phyloP scores from a whole-genome alignment of 73 alveolate species.

The Urostyla sp. region DNA sequence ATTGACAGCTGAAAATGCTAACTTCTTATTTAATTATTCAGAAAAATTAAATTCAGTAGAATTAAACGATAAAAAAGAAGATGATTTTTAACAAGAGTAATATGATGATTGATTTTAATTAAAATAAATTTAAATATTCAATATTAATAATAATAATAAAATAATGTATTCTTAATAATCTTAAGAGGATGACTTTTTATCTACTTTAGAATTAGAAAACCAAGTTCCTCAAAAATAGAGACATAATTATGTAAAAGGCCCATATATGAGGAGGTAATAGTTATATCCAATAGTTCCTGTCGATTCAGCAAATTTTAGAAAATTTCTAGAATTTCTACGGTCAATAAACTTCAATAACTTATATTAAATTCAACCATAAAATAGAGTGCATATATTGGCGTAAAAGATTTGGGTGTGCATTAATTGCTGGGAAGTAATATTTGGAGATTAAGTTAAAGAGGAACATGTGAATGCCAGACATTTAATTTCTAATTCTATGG shows the following conservation, averaged over 20 bases:
- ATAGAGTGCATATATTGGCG: slow-evolving; percentile 22
- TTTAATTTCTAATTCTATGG: slow-evolving; percentile 25
- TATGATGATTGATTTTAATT: neutral
- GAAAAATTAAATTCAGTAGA: neutral
- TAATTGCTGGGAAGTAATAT: slow-evolving; percentile 55
- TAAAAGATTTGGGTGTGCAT: slow-evolving; percentile 54
- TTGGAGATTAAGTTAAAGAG: slow-evolving; percentile 35
- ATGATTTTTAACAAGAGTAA: neutral
- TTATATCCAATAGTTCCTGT: slow-evolving; percentile 53
- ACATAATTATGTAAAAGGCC: slow-evolving; percentile 24
- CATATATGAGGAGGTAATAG: slow-evolving; percentile 33
- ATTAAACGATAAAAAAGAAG: neutral
- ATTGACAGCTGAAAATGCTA: slow-evolving; percentile 38
- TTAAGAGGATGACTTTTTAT: neutral
- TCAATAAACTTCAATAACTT: slow-evolving; percentile 44
- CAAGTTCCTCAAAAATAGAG: slow-evolving; percentile 5
- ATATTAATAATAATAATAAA: neutral
- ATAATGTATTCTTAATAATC: neutral
- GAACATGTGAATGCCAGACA: slow-evolving; percentile 55
- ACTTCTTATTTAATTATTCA: neutral
- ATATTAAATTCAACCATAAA: slow-evolving; percentile 37
- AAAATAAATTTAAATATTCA: neutral
- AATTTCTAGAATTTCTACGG: slow-evolving; percentile 41
- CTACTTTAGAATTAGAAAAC: slow-evolving; percentile 26
- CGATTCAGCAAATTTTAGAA: slow-evolving; percentile 46